Evolutionary conservation across 164 flowering plant species (phyloP).

Genomic region (Brasenia schreberi): DNA sequence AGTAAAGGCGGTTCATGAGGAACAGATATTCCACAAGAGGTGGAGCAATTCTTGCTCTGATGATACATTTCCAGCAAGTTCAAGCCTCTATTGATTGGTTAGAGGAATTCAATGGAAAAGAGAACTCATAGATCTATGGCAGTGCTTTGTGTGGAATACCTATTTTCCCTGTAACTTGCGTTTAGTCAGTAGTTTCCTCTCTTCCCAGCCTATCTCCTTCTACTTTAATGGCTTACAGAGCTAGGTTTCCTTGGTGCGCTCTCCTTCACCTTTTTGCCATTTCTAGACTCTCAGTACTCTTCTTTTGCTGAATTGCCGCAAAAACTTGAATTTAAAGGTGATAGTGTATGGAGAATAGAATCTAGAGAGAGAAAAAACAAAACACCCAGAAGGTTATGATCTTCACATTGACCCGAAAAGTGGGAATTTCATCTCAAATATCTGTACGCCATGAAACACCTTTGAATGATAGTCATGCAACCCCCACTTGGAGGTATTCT

Average conservation of each 20-base stretch:
- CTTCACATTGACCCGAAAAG: conserved; percentile 50
- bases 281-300: conserved; percentile 8
- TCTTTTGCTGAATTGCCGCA: conserved; percentile 14
- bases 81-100: not conserved
- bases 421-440: conserved; percentile 43
- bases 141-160: conserved; percentile 7
- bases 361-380: conserved; percentile 26
- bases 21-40: conserved; percentile 40
- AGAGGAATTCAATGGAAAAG: conserved; percentile 6
- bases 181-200: not conserved
- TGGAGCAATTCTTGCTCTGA: conserved; percentile 38
- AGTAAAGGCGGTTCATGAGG: conserved; percentile 63
- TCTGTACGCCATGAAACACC: conserved; percentile 17
- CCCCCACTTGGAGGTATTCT: conserved; percentile 24
- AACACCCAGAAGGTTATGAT: conserved; percentile 38
- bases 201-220: too few relatives aligned
- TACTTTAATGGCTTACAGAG: not conserved
- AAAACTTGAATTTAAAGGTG: conserved; percentile 33
- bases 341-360: conserved; percentile 30
- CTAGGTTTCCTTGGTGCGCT: conserved; percentile 2
- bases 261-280: not conserved
- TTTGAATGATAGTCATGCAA: conserved; percentile 20
- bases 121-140: not conserved
- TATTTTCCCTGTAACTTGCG: conserved; percentile 1
- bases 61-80: conserved; percentile 42